These are phyloP conservation scores for Falciphora oryzae DNA, from an alignment of 2,329 filamentous ascomycete genomes.

Conservation along the genomic window DNA sequence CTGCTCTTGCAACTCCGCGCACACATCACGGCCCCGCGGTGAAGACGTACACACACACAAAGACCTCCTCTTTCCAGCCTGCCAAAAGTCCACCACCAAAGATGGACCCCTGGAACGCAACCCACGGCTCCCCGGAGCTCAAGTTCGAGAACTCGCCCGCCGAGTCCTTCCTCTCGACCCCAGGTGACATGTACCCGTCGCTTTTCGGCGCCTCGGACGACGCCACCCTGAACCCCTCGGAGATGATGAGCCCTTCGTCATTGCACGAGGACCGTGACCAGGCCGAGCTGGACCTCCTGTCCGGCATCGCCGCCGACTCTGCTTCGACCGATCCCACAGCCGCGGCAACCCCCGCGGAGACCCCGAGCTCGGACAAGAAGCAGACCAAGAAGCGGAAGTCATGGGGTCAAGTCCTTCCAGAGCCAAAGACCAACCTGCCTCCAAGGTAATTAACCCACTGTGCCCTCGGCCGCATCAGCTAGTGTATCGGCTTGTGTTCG, in stretches of 20 bases:
- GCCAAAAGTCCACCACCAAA: constrained; percentile 14
- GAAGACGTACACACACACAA: constrained; percentile 16
- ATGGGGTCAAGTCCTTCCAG: constrained; percentile 94
- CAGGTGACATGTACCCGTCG: constrained; percentile 42
- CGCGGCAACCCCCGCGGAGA: constrained; percentile 16
- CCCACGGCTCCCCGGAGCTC: constrained; percentile 35
- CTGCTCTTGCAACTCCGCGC: not conserved
- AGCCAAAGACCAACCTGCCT: constrained; percentile 93
- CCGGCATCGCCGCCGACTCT: constrained; percentile 16
- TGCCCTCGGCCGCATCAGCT: not conserved
- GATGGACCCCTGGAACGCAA: constrained; percentile 36
- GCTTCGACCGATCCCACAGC: constrained; percentile 15
- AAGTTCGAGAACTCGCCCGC: constrained; percentile 50
- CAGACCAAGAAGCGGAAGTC: constrained; percentile 91
- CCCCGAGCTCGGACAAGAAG: constrained; percentile 55
- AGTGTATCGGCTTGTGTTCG: not conserved
- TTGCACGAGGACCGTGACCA: constrained; percentile 26
- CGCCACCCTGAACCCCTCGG: constrained; percentile 38
- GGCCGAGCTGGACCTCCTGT: constrained; percentile 21
- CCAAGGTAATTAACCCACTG: constrained; percentile 57
- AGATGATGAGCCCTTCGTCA: constrained; percentile 45
- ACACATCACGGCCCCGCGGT: not conserved
- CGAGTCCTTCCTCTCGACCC: constrained; percentile 48
- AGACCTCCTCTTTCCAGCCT: constrained; percentile 20
- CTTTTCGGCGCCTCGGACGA: constrained; percentile 36